Evolutionary conservation across 2,329 filamentous ascomycete genomes (phyloP).

Genomic region (Hypoxylon sp.): DNA sequence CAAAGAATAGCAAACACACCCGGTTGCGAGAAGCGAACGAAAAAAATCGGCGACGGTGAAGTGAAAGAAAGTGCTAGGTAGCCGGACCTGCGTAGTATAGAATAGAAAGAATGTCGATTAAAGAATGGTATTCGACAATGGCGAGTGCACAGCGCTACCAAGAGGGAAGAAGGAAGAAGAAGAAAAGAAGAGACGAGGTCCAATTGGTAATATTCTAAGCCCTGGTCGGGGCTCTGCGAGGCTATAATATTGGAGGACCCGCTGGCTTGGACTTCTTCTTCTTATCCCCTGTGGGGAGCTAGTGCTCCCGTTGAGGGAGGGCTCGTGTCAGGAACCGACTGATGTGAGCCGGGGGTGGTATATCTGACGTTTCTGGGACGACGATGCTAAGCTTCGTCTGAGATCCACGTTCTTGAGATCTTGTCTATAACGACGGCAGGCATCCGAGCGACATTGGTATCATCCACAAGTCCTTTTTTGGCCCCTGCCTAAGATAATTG

Average conservation of each 20-base stretch:
- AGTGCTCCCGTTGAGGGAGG: slow-evolving; percentile 58
- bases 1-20: slow-evolving; percentile 26
- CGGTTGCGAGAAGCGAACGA: slow-evolving; percentile 45
- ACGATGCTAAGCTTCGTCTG: slow-evolving; percentile 60
- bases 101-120: slow-evolving; percentile 61
- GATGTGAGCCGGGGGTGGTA: slow-evolving; percentile 55
- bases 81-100: slow-evolving; percentile 67
- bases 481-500: slow-evolving; percentile 32
- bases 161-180: slow-evolving; percentile 54
- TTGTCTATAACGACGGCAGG: slow-evolving; percentile 67
- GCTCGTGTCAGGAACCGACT: slow-evolving; percentile 60
- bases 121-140: slow-evolving; percentile 68
- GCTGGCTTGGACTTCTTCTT: slow-evolving; percentile 50
- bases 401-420: slow-evolving; percentile 66
- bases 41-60: slow-evolving; percentile 30
- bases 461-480: slow-evolving; percentile 43
- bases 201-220: slow-evolving; percentile 39
- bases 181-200: slow-evolving; percentile 49
- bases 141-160: slow-evolving; percentile 66
- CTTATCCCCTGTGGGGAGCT: slow-evolving; percentile 51
- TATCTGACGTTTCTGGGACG: slow-evolving; percentile 60
- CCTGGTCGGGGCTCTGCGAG: slow-evolving; percentile 48
- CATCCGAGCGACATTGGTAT: slow-evolving; percentile 67
- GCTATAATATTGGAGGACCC: slow-evolving; percentile 58
- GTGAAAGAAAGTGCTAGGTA: slow-evolving; percentile 59